Evolutionary conservation across 345 rosid species (phyloP).

Genomic region (Cardamine chenopodiifolia): DNA sequence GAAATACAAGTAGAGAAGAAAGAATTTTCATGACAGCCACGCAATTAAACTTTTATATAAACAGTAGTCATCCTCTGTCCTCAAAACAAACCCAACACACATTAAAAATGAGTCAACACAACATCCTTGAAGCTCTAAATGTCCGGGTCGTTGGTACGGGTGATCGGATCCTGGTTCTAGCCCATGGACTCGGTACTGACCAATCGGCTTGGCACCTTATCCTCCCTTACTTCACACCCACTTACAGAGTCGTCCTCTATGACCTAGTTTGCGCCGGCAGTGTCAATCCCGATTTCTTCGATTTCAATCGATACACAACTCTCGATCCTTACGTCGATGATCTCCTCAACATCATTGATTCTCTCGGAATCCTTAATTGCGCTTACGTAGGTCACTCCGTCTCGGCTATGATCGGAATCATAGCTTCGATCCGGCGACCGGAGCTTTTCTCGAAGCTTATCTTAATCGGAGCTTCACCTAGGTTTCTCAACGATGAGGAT

Average conservation of each 20-base stretch:
- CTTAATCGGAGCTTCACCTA: conserved; percentile 79
- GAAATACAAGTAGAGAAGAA: conserved; percentile 9
- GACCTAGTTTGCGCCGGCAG: conserved; percentile 90
- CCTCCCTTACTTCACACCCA: conserved; percentile 59
- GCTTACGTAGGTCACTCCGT: conserved; percentile 84
- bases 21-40: conserved; percentile 11
- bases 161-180: conserved; percentile 61
- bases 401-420: conserved; percentile 84
- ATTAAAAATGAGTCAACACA: conserved; percentile 48
- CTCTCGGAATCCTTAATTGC: conserved; percentile 61
- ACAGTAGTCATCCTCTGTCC: conserved; percentile 19
- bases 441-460: conserved; percentile 77
- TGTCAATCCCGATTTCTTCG: conserved; percentile 79
- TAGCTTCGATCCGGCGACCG: conserved; percentile 83
- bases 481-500: conserved; percentile 67
- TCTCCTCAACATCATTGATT: conserved; percentile 70
- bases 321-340: conserved; percentile 84
- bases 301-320: conserved; percentile 59
- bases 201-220: conserved; percentile 87
- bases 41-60: conserved; percentile 26
- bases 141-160: conserved; percentile 72
- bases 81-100: not conserved
- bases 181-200: conserved; percentile 89
- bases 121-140: conserved; percentile 68
- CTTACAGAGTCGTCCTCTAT: conserved; percentile 61